A percentile compares a stretch with the other conserved stretches of the same genome.
phyloP scores from a whole-genome alignment of 805 yeast genomes.

The Ogataea salicorniae region DNA sequence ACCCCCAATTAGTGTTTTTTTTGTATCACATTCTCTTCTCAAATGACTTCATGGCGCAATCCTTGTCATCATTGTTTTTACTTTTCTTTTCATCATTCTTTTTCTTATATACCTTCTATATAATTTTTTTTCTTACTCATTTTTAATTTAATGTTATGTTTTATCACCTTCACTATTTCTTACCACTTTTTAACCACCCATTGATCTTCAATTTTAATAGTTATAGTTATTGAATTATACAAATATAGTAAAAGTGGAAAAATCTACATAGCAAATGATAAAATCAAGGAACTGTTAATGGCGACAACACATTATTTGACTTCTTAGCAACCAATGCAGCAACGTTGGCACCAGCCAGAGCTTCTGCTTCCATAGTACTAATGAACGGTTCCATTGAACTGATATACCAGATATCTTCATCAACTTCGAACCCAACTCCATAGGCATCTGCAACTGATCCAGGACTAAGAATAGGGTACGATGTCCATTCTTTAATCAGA shows the following conservation, averaged over 20 bases:
- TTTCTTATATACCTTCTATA: background rate
- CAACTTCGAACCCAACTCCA: conserved; percentile 13
- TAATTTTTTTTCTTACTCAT: background rate
- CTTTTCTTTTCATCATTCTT: background rate
- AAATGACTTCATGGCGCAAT: too few relatives aligned
- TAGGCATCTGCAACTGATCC: conserved; percentile 17
- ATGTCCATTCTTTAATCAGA: conserved; percentile 36
- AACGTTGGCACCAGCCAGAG: conserved; percentile 44
- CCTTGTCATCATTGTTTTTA: background rate
- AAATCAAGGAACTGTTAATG: conserved; percentile 15
- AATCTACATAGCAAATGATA: too few relatives aligned
- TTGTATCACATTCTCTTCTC: too few relatives aligned
- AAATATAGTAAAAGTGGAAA: too few relatives aligned
- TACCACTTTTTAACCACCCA: too few relatives aligned
- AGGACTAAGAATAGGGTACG: conserved; percentile 40
- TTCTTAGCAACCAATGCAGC: conserved; percentile 37
- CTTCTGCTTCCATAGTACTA: conserved; percentile 49
- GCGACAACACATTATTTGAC: conserved; percentile 24
- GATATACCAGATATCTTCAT: conserved; percentile 35
- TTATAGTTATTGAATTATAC: background rate
- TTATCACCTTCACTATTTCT: background rate
- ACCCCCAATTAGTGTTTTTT: too few relatives aligned
- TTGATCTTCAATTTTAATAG: too few relatives aligned
- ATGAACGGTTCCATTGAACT: conserved; percentile 42
- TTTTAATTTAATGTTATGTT: background rate